Evolutionary conservation across 2,329 filamentous ascomycete genomes (phyloP).

Genomic region (Diaporthe nobilis): DNA sequence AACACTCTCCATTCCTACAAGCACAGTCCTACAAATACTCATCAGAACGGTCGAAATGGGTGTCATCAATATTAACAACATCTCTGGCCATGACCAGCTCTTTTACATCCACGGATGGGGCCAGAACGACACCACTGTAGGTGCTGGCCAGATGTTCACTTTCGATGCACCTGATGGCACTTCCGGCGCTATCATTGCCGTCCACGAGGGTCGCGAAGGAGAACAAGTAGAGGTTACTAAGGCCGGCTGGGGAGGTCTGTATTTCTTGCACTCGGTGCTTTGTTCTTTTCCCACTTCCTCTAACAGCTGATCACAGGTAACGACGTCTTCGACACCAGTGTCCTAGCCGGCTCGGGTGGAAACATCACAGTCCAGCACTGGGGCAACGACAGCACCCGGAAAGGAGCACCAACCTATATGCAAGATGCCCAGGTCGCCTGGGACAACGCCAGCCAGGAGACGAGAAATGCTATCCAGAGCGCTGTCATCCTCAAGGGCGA

Average conservation of each 20-base stretch:
- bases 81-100: not conserved
- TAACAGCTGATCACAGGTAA: not conserved
- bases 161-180: not conserved
- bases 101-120: slow-evolving; percentile 28
- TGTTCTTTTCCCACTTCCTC: not conserved
- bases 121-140: slow-evolving; percentile 1
- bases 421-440: slow-evolving; percentile 18
- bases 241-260: slow-evolving; percentile 8
- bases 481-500: slow-evolving; percentile 49
- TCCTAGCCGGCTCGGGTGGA: slow-evolving; percentile 14
- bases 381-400: slow-evolving; percentile 13
- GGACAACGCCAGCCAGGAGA: slow-evolving; percentile 46
- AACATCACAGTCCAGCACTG: slow-evolving; percentile 19
- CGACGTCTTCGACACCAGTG: slow-evolving; percentile 14
- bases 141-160: slow-evolving; percentile 11
- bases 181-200: slow-evolving; percentile 9
- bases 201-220: slow-evolving; percentile 6
- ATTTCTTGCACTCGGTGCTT: too few relatives aligned
- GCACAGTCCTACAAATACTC: not conserved
- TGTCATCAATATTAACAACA: slow-evolving; percentile 17
- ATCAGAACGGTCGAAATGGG: not conserved
- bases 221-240: slow-evolving; percentile 12
- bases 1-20: not conserved
- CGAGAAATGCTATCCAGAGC: slow-evolving; percentile 50
- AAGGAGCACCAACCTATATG: slow-evolving; percentile 11